Base-by-base conservation (phyloP, 2,329 filamentous ascomycete species). In the Aurifilum marmelostoma region DNA sequence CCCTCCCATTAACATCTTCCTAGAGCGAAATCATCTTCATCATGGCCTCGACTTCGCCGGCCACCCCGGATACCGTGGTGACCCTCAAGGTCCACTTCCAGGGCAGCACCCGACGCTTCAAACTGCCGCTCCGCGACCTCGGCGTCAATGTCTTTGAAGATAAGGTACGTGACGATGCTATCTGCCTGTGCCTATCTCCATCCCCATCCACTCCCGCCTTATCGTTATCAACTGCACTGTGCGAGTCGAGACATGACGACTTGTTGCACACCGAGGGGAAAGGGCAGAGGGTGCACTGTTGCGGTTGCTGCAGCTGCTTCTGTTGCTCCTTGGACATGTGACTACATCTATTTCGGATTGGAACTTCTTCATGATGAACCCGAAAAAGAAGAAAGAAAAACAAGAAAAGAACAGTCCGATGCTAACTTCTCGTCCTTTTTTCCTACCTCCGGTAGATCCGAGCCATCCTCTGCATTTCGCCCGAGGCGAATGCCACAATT, bases 71-170 rank as follows among this genome's bases (percentile, higher is more conserved):
- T 72, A 93, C 92, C 65, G 83, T 88, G 73, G 92, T 98, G 80
- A 93, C 91, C 73, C 84, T 97, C 82, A 98, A 98, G 84, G 87
- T 97, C 77, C 87, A 88, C 76, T 89, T 91, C 76, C 89, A 94
- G 77, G 92, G 92, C 70, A 83, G 82, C 76, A 91, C 90, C 76
- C 90, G 92, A 76, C 92, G 94, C 75, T 92, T 97, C 83, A 97
- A 97, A 87, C 87, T 98, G 73, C 91, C 93, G 67, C 87, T 98
- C 77, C 89, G 90, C 78, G 95, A 98, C 74, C 89, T 98, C 68
- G 89, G 88, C 72, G 88, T 91, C 63, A 84, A 83, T 72, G 85
- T 89, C 61, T 88, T 99, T 52, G 93, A 94, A 75, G 84, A 89
- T 76, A 97, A 95, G 88, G 96, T 98, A 87, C 78, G 91, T 87